A percentile compares a stretch with the other conserved stretches of the same genome.
Evolutionary conservation across 1,284 basidiomycete species (phyloP).

Genomic region (Clitocybe nebularis): DNA sequence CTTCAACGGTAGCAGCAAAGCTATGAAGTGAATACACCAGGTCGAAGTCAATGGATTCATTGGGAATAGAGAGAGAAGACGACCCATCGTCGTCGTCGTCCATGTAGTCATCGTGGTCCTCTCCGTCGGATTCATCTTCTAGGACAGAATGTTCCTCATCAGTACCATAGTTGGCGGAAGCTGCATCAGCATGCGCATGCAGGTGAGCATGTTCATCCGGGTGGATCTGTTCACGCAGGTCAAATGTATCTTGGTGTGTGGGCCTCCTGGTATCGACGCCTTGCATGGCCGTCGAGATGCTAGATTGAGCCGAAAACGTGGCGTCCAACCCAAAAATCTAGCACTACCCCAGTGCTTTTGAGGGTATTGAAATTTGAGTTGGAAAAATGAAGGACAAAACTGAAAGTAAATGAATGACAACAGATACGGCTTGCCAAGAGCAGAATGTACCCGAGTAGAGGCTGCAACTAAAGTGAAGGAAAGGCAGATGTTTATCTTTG

Average conservation of each 20-base stretch:
- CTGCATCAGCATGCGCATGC: constrained; percentile 55
- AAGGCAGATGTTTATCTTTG: too few relatives aligned
- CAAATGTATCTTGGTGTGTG: constrained; percentile 62
- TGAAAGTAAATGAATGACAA: too few relatives aligned
- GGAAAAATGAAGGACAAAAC: too few relatives aligned
- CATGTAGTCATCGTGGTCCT: constrained; percentile 62
- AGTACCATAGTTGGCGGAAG: constrained; percentile 41
- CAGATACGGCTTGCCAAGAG: too few relatives aligned
- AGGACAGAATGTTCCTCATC: constrained; percentile 76
- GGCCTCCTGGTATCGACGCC: constrained; percentile 18
- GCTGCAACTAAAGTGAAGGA: too few relatives aligned
- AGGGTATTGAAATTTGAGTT: too few relatives aligned
- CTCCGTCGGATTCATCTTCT: constrained; percentile 72
- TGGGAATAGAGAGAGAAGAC: constrained; percentile 81
- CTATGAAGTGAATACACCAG: constrained; percentile 88
- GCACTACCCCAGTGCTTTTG: too few relatives aligned
- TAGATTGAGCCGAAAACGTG: constrained; percentile 4
- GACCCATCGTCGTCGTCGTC: constrained; percentile 76
- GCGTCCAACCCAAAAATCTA: too few relatives aligned
- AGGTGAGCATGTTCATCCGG: constrained; percentile 54
- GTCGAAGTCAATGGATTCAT: constrained; percentile 89
- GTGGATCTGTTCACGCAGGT: constrained; percentile 63
- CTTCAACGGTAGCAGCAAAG: constrained; percentile 93
- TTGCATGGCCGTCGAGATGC: constrained; percentile 11
- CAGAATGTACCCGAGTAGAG: too few relatives aligned